Conservation (phyloP, 192 early-diverging fungal genomes). For the Mortierella hygrophila region DNA sequence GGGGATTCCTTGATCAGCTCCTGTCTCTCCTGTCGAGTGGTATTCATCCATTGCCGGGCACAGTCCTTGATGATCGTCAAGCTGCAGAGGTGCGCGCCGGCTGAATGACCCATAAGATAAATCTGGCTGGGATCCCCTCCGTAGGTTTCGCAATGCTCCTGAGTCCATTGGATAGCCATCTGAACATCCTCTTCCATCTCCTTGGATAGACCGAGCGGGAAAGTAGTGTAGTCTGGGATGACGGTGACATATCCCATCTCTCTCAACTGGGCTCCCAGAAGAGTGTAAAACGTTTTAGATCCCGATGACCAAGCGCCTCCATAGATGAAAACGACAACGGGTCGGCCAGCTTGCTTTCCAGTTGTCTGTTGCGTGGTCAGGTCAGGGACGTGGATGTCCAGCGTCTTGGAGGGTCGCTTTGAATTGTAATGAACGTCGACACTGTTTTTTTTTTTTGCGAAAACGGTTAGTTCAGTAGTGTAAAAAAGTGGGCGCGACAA, state of each 20-base stretch:
- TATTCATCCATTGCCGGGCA: constrained; percentile 9
- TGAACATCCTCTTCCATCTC: constrained; percentile 54
- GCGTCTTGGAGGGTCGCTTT: constrained; percentile 3
- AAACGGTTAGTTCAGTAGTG: neutral
- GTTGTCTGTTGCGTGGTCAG: neutral
- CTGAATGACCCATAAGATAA: constrained; percentile 54
- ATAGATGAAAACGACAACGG: constrained; percentile 66
- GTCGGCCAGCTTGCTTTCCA: constrained; percentile 8
- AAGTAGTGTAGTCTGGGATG: constrained; percentile 65
- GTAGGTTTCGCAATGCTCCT: constrained; percentile 30
- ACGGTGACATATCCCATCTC: constrained; percentile 62
- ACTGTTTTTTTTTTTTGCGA: neutral
- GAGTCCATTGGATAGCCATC: constrained; percentile 57
- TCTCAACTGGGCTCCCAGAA: constrained; percentile 59
- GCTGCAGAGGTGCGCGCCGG: constrained; percentile 40
- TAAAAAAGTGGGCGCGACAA: neutral
- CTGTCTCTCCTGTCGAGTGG: neutral
- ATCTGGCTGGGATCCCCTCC: constrained; percentile 51
- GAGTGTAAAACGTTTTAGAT: constrained; percentile 50
- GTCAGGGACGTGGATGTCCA: constrained; percentile 41
- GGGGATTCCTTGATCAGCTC: neutral
- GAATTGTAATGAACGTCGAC: constrained; percentile 18
- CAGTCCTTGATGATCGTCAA: constrained; percentile 47
- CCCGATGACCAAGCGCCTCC: constrained; percentile 66
- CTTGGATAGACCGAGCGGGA: constrained; percentile 49